Evolutionary conservation across 2,329 filamentous ascomycete species (phyloP), one percentile per base, ranked within the genome.

Genomic region (Endoconidiophora laricicola): DNA sequence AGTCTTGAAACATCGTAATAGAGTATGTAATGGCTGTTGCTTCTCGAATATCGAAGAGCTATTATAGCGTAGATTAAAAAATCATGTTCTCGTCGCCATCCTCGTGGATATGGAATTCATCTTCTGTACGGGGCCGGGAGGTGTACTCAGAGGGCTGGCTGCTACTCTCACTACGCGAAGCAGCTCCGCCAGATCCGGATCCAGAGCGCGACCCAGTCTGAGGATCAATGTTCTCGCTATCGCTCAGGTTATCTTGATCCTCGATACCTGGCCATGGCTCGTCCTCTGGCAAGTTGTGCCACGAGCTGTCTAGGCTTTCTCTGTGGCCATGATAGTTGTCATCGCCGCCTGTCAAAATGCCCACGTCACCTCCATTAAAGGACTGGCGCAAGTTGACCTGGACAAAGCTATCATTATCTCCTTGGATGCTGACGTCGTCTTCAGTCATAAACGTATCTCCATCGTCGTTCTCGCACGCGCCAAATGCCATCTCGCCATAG

Each of bases 211-310:
- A 52, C 2, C 26, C 44, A 12, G 36, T 41, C 10, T 24, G 23
- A 2, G 71, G 71, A 44, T 75, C 69, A 33, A 69, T 59, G 51
- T 76, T 76, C 56, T 78, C 74, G 2, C 64, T 66, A 46, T 76
- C 69, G 0, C 65, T 67, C 55, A 66, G 63, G 18, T 24, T 24
- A 43, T 46, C 44, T 48, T 62, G 62, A 50, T 72, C 73, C 54
- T 76, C 73, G 45, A 78, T 72, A 6, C 74, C 74, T 0, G 68
- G 70, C 72, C 73, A 75, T 2, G 68, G 67, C 53, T 76, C 70
- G 53, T 78, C 75, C 56, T 77, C 72, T 1, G 71, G 71, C 22
- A 65, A 55, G 52, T 60, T 62, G 40, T 48, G 45, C 44, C 45
- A 52, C 33, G 33, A 49, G 12, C 29, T 12, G 12, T 16, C 40